Base-by-base conservation (phyloP, 257 asterid species). In the Capsicum rhomboideum region DNA sequence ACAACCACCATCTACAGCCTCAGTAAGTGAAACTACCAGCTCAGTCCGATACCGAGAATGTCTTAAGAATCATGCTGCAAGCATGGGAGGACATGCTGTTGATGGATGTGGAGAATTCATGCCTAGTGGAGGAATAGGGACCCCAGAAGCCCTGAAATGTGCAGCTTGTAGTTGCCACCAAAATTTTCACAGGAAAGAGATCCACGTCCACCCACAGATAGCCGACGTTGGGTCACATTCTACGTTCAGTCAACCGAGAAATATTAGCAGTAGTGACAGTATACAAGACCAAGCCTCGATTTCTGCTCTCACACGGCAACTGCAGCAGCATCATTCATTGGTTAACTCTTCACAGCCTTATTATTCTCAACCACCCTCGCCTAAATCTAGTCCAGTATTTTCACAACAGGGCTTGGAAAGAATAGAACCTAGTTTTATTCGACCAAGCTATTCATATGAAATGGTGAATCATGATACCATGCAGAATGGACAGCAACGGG, bases 401-500 rank as follows among this genome's bases (percentile, higher is more conserved):
- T 85, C 87, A 20, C 92, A 90, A 1, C 93, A 83, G 46, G 42
- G 86, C 74, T 82, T 88, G 17, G 97, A 90, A 46, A 89, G 91
- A 85, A 87, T 85, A 84, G 97, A 92, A 68, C 79, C 87, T 49
- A 88, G 86, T 85, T 67, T 82, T 18, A 56, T 59, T 18, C 88
- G 72, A 40, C 86, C 93, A 2, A 90, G 86, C 74, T 90, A 87
- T 83, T 91, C 97, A 23, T 91, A 90, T 55, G 97, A 92, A 83
- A 83, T 88, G 93, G 84, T 82, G 82, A 91, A 87, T 83, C 88
- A 86, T 13, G 93, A 90, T 61, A 77, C 86, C 53, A 3, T 80
- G 86, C 92, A 86, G 61, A 90, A 83, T 42, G 94, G 95, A 21
- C 75, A 90, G 49, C 87, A 83, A 31, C 89, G 94, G 98, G 86